Percentiles rank a stretch among this genome's conserved stretches.
phyloP scores from a whole-genome alignment of 352 stramenopile genomes.

The Pythium pectinolyticum region DNA sequence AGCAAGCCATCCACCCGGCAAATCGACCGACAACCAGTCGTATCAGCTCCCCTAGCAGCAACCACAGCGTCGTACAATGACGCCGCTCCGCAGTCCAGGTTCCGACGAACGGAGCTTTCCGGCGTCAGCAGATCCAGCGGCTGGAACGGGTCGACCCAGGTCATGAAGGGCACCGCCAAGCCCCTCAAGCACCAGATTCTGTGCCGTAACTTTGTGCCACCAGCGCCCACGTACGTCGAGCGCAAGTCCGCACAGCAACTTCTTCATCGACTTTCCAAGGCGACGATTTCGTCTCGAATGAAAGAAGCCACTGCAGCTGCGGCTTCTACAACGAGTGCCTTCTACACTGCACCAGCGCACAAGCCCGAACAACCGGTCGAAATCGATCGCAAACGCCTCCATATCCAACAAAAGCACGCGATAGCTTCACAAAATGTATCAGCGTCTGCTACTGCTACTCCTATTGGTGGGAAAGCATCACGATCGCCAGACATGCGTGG shows the following conservation, averaged over 20 bases:
- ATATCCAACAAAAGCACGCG: conserved; percentile 18
- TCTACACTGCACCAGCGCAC: background rate
- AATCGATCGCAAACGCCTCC: conserved; percentile 22
- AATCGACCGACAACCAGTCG: background rate
- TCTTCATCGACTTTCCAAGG: conserved; percentile 48
- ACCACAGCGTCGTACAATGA: background rate
- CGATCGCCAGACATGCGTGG: conserved; percentile 31
- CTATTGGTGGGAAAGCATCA: background rate
- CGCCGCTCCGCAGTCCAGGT: background rate
- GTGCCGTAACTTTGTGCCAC: conserved; percentile 50
- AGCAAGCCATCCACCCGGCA: background rate
- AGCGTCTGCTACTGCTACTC: too few relatives aligned
- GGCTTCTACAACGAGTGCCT: background rate
- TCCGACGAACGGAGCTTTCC: background rate
- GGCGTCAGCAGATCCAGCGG: conserved; percentile 2
- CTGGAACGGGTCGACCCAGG: conserved; percentile 62
- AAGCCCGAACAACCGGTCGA: conserved; percentile 1
- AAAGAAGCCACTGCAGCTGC: conserved; percentile 24
- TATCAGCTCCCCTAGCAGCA: too few relatives aligned
- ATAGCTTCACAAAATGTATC: conserved; percentile 4
- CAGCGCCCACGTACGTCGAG: conserved; percentile 37
- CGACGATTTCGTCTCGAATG: conserved; percentile 54
- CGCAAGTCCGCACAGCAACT: conserved; percentile 36
- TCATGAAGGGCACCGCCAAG: conserved; percentile 34
- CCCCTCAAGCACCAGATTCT: conserved; percentile 62